These are phyloP conservation scores for Omphalea diandra DNA, from an alignment of 441 rosid species.

Conservation along the genomic window DNA sequence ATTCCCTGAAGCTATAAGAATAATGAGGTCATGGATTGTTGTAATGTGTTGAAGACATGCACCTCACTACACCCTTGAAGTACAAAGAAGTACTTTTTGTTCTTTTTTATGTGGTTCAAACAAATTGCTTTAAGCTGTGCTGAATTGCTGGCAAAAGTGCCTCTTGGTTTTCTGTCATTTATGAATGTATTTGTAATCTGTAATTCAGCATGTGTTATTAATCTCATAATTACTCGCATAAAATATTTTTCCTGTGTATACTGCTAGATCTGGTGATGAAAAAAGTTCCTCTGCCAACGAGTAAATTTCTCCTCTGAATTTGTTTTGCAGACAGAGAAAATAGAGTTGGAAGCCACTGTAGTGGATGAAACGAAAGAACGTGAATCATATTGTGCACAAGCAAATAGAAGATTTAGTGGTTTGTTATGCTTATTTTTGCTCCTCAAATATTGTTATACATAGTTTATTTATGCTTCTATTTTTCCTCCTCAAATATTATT, in stretches of 20 bases:
- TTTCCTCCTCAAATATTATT: no score
- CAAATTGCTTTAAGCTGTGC: constrained; percentile 5
- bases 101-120: neutral
- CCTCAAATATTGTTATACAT: no score
- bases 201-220: neutral
- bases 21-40: neutral
- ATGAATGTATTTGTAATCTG: neutral
- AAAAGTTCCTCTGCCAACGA: neutral
- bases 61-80: constrained; percentile 1
- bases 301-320: constrained; percentile 6
- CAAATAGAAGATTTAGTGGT: constrained; percentile 89
- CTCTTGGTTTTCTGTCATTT: neutral
- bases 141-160: neutral
- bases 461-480: no score
- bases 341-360: constrained; percentile 93
- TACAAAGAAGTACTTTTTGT: neutral
- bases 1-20: neutral
- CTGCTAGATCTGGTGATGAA: constrained; percentile 10
- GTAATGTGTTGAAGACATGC: constrained; percentile 1
- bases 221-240: neutral
- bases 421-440: constrained; percentile 38
- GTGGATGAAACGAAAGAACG: constrained; percentile 94
- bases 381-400: constrained; percentile 82
- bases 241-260: neutral
- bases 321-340: constrained; percentile 78